Base-by-base conservation (phyloP, 768 basidiomycete species). In the Tephrocybe sp. region DNA sequence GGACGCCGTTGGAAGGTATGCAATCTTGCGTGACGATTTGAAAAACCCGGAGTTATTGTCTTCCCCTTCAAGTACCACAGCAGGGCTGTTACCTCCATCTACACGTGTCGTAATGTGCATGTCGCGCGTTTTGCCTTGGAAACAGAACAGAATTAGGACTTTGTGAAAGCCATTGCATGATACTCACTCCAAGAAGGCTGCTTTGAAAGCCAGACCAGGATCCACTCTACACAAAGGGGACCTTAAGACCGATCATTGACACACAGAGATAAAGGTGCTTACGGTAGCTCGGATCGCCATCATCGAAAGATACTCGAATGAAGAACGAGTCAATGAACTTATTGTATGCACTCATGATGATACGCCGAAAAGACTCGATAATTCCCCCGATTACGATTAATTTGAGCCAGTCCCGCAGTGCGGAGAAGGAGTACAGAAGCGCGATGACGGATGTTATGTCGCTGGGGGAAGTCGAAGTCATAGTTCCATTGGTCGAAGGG, bases 191-290 rank as follows among this genome's bases (percentile, higher is more conserved):
- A 84, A 13, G 75, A 66, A 11, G 78, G 77, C 31, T 79, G 76
- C 40, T 71, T 71, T n/a, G 80, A 76, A 0, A 84, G 54, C 82
- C 82, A 85, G 38, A 71, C 65, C 65, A 83, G 69, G 45, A 85
- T 71, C 83, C 83, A 85, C 2, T 70, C 80, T 83, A 45, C 17
- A 26, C 30, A n/a, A 30, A 19, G 10, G 30, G 8, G 22, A 45
- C 16, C 10, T 36, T 20, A 11, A 26, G 11, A 6, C 14, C 13
- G 5, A 39, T 13, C 17, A 13, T 22, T 7, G 40, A 23, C 13
- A 22, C 22, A 12, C 31, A 50, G 12, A 41, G 49, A 16, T 12
- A 48, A 13, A 9, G 32, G 34, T 45, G 19, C 48, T 13, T 51
- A 64, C 65, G 43, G 26, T 66, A 65, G 52, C 64, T 66, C 14